A percentile compares a stretch with the other conserved stretches of the same genome.
Evolutionary conservation across 2,329 filamentous ascomycete species (phyloP).

Genomic region (Exophiala lecanii-corni): DNA sequence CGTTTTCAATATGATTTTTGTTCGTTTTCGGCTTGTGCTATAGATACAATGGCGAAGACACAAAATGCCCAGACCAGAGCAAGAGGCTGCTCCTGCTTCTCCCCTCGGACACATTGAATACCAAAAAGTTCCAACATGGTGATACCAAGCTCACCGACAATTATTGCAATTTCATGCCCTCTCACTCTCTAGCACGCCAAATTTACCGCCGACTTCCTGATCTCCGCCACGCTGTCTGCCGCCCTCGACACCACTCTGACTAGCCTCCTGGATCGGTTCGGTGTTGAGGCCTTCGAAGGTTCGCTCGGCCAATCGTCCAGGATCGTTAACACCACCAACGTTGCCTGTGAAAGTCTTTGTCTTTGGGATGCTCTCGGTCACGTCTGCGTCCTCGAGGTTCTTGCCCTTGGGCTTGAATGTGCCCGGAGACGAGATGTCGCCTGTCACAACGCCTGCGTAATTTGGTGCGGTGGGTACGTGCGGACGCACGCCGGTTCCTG

Average conservation of each 20-base stretch:
- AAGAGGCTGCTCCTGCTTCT: too few relatives aligned
- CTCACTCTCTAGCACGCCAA: slow-evolving; percentile 19
- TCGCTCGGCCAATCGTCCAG: slow-evolving; percentile 45
- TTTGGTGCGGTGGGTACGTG: slow-evolving; percentile 25
- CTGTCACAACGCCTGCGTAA: slow-evolving; percentile 24
- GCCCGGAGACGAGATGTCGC: slow-evolving; percentile 24
- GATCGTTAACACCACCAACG: slow-evolving; percentile 54
- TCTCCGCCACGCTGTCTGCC: slow-evolving; percentile 13
- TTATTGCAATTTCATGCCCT: slow-evolving; percentile 11
- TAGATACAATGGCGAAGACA: too few relatives aligned
- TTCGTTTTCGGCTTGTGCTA: too few relatives aligned
- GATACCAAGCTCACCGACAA: too few relatives aligned
- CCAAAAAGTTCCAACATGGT: too few relatives aligned
- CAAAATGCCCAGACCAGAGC: too few relatives aligned
- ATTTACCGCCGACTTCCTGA: slow-evolving; percentile 9
- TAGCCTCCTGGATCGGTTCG: slow-evolving; percentile 14
- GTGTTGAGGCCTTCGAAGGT: slow-evolving; percentile 31
- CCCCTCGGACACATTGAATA: too few relatives aligned
- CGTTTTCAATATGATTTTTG: too few relatives aligned
- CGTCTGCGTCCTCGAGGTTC: slow-evolving; percentile 45
- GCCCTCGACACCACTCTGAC: slow-evolving; percentile 26
- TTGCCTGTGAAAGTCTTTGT: slow-evolving; percentile 51
- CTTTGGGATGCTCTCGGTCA: slow-evolving; percentile 28
- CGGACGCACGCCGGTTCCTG: slow-evolving; percentile 4
- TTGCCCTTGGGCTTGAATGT: slow-evolving; percentile 47